phyloP scores from a whole-genome alignment of 306 rosid genomes.

The Rosa persica region DNA sequence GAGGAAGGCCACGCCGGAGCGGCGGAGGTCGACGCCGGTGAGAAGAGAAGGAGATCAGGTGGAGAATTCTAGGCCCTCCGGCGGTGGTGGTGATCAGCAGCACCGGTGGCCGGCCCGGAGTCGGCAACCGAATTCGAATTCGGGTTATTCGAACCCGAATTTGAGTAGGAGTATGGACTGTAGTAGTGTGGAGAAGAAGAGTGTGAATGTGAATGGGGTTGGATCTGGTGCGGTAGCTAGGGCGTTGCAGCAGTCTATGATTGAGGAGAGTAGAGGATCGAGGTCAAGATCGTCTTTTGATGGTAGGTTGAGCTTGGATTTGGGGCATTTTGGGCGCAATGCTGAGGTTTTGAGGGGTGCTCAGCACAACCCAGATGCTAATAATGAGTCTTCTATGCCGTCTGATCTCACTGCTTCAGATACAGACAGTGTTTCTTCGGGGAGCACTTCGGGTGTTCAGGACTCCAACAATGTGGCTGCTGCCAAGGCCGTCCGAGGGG shows the following conservation, averaged over 20 bases:
- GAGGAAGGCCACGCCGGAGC: conserved; percentile 82
- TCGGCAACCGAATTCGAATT: conserved; percentile 36
- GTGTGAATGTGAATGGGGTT: conserved; percentile 34
- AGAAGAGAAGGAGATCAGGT: conserved; percentile 68
- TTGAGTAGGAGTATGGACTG: conserved; percentile 69
- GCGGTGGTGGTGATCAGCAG: conserved; percentile 54
- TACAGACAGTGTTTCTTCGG: conserved; percentile 94
- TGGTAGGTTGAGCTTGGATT: conserved; percentile 85
- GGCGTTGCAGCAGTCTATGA: conserved; percentile 65
- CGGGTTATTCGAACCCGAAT: conserved; percentile 21
- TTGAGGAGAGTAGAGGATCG: conserved; percentile 34
- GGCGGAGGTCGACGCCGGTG: conserved; percentile 70
- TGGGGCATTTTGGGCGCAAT: conserved; percentile 67
- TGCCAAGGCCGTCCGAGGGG: conserved; percentile 19
- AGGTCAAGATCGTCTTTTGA: conserved; percentile 69
- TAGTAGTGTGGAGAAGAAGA: conserved; percentile 23
- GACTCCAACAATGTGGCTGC: conserved; percentile 43
- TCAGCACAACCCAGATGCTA: conserved; percentile 48
- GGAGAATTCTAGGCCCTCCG: conserved; percentile 65
- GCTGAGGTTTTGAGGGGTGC: conserved; percentile 47
- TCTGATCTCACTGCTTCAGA: conserved; percentile 93
- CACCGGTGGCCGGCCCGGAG: conserved; percentile 90
- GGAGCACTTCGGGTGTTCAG: conserved; percentile 87
- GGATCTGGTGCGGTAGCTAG: conserved; percentile 74
- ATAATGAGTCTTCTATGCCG: conserved; percentile 48